A percentile compares a stretch with the other conserved stretches of the same genome.
phyloP scores from a whole-genome alignment of 1,284 basidiomycete genomes.

The Ganoderma sinense region DNA sequence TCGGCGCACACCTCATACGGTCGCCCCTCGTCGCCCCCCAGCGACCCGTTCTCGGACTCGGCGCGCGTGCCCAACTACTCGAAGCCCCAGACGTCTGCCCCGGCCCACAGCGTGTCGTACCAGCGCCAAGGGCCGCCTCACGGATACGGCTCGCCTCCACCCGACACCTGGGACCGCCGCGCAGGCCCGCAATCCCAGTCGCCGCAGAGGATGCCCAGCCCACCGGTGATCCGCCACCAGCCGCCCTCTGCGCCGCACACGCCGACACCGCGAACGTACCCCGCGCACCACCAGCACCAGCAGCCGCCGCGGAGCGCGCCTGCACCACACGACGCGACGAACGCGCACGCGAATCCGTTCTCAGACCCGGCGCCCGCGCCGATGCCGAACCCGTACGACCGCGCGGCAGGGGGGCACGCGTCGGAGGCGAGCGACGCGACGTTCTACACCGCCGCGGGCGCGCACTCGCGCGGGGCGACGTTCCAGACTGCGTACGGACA shows the following conservation, averaged over 20 bases:
- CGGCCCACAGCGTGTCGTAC: slow-evolving; percentile 19
- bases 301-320: neutral
- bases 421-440: slow-evolving; percentile 30
- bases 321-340: neutral
- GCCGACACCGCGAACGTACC: neutral
- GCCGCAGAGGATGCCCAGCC: slow-evolving; percentile 2
- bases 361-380: slow-evolving; percentile 11
- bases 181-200: slow-evolving; percentile 8
- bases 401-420: slow-evolving; percentile 17
- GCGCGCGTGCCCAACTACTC: slow-evolving; percentile 14
- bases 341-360: slow-evolving; percentile 28
- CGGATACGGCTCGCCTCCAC: slow-evolving; percentile 30
- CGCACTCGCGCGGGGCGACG: slow-evolving; percentile 20
- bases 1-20: slow-evolving; percentile 10
- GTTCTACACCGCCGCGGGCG: slow-evolving; percentile 31
- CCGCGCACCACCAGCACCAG: neutral
- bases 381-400: slow-evolving; percentile 32
- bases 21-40: slow-evolving; percentile 7
- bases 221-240: slow-evolving; percentile 10
- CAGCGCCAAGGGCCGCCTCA: slow-evolving; percentile 26
- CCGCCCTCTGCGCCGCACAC: slow-evolving; percentile 9
- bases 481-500: slow-evolving; percentile 17
- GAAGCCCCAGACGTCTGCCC: neutral
- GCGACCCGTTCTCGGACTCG: slow-evolving; percentile 27
- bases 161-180: slow-evolving; percentile 15